A percentile compares a stretch with the other conserved stretches of the same genome.
Evolutionary conservation across 495 filamentous ascomycete genomes (phyloP).

Genomic region (Aspergillus biplanus): DNA sequence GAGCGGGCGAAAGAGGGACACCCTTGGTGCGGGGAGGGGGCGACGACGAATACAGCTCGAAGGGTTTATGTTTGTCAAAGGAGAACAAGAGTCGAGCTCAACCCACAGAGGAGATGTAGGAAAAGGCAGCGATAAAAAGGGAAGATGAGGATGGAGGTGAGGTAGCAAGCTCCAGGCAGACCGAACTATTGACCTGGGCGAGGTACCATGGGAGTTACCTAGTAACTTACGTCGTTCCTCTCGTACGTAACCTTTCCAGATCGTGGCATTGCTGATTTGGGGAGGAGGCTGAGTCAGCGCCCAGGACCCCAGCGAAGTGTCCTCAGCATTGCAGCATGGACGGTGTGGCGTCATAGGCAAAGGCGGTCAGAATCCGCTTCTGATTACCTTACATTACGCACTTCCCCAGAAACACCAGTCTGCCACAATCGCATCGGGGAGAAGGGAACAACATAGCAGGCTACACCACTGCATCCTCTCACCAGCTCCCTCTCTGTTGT

Average conservation of each 20-base stretch:
- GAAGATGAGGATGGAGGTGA: neutral
- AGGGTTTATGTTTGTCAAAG: neutral
- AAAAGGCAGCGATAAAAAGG: slow-evolving; percentile 8
- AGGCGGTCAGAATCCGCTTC: slow-evolving; percentile 11
- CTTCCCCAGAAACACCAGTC: slow-evolving; percentile 7
- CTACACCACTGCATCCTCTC: neutral
- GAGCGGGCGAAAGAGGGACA: slow-evolving; percentile 2
- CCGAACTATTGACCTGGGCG: slow-evolving; percentile 7
- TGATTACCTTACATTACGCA: slow-evolving; percentile 2
- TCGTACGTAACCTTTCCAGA: neutral
- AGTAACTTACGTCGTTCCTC: slow-evolving; percentile 3
- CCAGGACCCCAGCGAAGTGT: neutral
- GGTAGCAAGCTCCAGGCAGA: slow-evolving; percentile 25
- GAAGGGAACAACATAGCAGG: neutral
- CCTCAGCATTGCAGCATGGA: neutral
- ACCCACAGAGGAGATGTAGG: neutral
- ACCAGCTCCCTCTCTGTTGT: neutral
- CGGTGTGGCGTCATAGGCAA: slow-evolving; percentile 22
- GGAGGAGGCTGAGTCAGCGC: slow-evolving; percentile 11
- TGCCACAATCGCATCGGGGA: neutral
- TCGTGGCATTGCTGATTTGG: slow-evolving; percentile 3
- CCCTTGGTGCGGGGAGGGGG: slow-evolving; percentile 5
- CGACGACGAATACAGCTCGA: neutral
- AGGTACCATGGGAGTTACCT: slow-evolving; percentile 14
- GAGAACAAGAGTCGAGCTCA: neutral